Conservation (phyloP, 345 rosid genomes). For the Bruguiera gymnorhiza region DNA sequence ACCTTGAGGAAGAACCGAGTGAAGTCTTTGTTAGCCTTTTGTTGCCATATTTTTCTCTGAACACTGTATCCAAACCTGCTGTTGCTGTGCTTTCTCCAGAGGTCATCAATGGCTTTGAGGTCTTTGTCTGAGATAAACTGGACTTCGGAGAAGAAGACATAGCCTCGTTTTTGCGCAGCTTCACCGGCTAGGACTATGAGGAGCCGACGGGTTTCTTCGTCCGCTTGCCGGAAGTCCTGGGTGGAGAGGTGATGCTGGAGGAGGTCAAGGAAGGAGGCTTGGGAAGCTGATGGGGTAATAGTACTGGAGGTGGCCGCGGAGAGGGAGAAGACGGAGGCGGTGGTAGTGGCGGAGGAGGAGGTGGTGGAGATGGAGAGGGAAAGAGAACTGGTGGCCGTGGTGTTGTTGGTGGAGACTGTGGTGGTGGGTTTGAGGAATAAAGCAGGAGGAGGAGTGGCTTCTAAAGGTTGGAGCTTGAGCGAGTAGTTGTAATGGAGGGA, state of each 20-base stretch:
- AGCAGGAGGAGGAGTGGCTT: conserved; percentile 21
- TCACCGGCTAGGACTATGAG: conserved; percentile 79
- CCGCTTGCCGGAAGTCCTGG: conserved; percentile 77
- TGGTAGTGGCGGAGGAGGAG: conserved; percentile 17
- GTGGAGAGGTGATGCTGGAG: conserved; percentile 54
- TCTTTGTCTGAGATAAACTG: conserved; percentile 55
- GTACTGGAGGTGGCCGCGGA: conserved; percentile 29
- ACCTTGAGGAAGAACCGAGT: conserved; percentile 64
- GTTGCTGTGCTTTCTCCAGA: conserved; percentile 68
- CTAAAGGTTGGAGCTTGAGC: conserved; percentile 21
- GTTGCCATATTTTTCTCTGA: conserved; percentile 62
- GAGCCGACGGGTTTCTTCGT: conserved; percentile 83
- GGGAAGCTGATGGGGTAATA: conserved; percentile 31
- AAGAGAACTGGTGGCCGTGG: conserved; percentile 26
- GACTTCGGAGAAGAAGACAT: conserved; percentile 96
- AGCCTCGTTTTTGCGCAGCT: conserved; percentile 69
- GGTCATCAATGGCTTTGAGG: conserved; percentile 67
- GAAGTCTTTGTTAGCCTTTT: conserved; percentile 62
- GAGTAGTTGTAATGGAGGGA: conserved; percentile 35
- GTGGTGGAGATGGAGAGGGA: conserved; percentile 26
- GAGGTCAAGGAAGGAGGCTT: conserved; percentile 52
- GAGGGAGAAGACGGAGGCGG: conserved; percentile 16
- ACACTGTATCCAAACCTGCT: conserved; percentile 77
- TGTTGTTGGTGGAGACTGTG: conserved; percentile 16
- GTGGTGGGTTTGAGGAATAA: conserved; percentile 17